Evolutionary conservation across 2,329 filamentous ascomycete genomes (phyloP).

Genomic region (Endothia cerciana): DNA sequence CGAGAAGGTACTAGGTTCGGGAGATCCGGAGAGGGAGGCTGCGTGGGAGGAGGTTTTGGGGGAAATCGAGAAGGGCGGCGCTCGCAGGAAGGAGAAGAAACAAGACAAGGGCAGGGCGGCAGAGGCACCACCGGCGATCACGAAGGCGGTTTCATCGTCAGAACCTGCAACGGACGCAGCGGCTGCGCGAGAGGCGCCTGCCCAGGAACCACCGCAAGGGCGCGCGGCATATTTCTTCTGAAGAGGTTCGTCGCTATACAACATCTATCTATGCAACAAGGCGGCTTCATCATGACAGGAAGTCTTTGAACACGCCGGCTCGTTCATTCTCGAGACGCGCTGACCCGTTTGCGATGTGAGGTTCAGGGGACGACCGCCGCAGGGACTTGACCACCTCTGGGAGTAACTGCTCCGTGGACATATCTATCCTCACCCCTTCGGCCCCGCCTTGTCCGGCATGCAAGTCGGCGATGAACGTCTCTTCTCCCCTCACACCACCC

Average conservation of each 20-base stretch:
- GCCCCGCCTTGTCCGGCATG: slow-evolving; percentile 55
- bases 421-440: slow-evolving; percentile 59
- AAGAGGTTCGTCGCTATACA: slow-evolving; percentile 33
- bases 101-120: slow-evolving; percentile 43
- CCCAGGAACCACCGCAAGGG: slow-evolving; percentile 33
- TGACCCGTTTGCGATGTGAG: slow-evolving; percentile 18
- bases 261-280: slow-evolving; percentile 27
- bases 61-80: slow-evolving; percentile 68
- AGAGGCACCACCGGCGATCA: slow-evolving; percentile 29
- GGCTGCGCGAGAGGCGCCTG: slow-evolving; percentile 13
- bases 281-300: slow-evolving; percentile 54
- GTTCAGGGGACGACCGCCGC: slow-evolving; percentile 35
- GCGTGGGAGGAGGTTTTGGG: slow-evolving; percentile 84
- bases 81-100: slow-evolving; percentile 52
- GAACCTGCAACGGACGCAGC: slow-evolving; percentile 30
- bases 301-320: slow-evolving; percentile 57
- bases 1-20: slow-evolving; percentile 78
- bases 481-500: slow-evolving; percentile 80
- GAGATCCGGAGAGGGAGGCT: slow-evolving; percentile 72
- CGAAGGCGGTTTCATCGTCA: slow-evolving; percentile 35
- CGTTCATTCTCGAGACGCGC: slow-evolving; percentile 34
- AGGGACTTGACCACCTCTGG: slow-evolving; percentile 60
- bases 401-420: slow-evolving; percentile 61
- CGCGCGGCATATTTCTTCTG: slow-evolving; percentile 57
- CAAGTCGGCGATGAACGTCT: slow-evolving; percentile 67